phyloP scores from a whole-genome alignment of 2,329 filamentous ascomycete genomes.

The Cytospora schulzeri region DNA sequence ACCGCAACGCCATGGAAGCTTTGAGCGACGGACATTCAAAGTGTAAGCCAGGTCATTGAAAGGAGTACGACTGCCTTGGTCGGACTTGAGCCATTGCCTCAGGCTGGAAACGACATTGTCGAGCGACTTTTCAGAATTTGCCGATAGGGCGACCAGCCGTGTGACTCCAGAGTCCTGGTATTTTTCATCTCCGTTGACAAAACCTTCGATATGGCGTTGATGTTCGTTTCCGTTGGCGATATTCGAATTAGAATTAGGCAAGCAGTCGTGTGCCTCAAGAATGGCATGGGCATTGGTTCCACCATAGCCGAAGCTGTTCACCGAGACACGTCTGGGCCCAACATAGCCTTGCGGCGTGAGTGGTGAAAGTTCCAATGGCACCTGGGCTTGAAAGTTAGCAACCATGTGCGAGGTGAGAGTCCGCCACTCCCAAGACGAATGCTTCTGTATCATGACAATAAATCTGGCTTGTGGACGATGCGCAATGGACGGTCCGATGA shows the following conservation, averaged over 20 bases:
- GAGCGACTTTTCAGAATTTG: neutral
- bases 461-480: no score
- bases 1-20: conserved; percentile 33
- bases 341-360: conserved; percentile 6
- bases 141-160: neutral
- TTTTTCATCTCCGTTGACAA: neutral
- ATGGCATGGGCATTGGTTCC: conserved; percentile 17
- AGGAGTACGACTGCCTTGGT: neutral
- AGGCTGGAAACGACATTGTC: neutral
- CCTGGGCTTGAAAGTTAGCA: neutral
- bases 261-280: conserved; percentile 1
- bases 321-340: conserved; percentile 13
- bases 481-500: no score
- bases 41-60: conserved; percentile 32
- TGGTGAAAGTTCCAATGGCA: neutral
- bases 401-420: neutral
- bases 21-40: conserved; percentile 31
- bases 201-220: no score
- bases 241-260: neutral
- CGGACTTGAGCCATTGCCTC: neutral
- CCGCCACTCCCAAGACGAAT: no score
- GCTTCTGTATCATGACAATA: no score
- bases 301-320: conserved; percentile 31
- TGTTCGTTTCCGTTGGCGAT: neutral
- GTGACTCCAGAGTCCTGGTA: neutral